Evolutionary conservation across 345 rosid species (phyloP).

Genomic region (Dipteronia sinensis): DNA sequence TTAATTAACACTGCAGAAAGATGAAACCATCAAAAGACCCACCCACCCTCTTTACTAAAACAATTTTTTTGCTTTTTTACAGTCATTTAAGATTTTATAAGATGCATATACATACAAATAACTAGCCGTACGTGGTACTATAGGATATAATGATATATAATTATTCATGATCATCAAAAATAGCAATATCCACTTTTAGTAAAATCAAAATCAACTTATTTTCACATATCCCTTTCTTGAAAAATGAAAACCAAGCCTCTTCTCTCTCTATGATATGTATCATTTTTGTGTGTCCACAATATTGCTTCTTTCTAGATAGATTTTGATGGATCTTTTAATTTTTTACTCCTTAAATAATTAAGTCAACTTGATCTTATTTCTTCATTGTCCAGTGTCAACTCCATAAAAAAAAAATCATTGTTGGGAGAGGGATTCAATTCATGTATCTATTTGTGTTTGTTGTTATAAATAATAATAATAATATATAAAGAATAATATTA

Average conservation of each 20-base stretch:
- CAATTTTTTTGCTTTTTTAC: background rate
- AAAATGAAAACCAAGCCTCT: too few relatives aligned
- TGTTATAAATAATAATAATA: too few relatives aligned
- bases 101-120: background rate
- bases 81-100: background rate
- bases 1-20: slow-evolving; percentile 25
- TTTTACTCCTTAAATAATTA: background rate
- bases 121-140: background rate
- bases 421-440: slow-evolving; percentile 1
- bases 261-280: background rate
- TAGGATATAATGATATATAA: slow-evolving; percentile 6
- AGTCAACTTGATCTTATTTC: too few relatives aligned
- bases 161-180: slow-evolving; percentile 11
- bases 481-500: too few relatives aligned
- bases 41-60: slow-evolving; percentile 35
- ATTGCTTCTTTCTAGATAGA: slow-evolving; percentile 17
- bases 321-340: slow-evolving; percentile 12
- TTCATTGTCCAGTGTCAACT: background rate
- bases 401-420: background rate
- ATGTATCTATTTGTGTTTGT: background rate
- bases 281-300: too few relatives aligned
- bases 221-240: background rate
- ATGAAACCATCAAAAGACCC: slow-evolving; percentile 33
- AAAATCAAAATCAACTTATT: background rate
- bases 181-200: slow-evolving; percentile 4